Evolutionary conservation across 148 eudicot genomes (phyloP), one percentile per base, ranked within the genome.

Genomic region (Camellia granthamiana): DNA sequence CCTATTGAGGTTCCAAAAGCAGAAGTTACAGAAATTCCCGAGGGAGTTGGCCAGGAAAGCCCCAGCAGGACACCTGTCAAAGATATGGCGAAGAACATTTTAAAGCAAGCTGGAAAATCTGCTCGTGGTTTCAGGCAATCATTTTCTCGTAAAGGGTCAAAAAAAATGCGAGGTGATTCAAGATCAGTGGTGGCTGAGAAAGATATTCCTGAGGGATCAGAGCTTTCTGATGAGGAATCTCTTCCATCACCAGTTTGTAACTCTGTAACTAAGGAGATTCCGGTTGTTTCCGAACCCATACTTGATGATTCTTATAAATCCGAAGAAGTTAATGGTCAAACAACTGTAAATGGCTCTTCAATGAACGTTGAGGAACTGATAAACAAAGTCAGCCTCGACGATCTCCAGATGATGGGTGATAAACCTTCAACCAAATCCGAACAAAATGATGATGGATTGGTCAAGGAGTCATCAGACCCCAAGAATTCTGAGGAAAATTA

Each of bases 101-200:
- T 92, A 7, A 92, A 86, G 79, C 87, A 86, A 41, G 94, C 90
- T 42, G 93, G 85, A 49, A 85, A 87, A 83, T 89, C 93, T 78
- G 93, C 93, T 0, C 87, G 87, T 2, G 80, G 69, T 43, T 16
- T 93, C 21, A 94, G 86, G 78, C 63, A 59, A 13, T 81, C 80
- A 6, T 80, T 90, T 46, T 86, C 94, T 7, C 74, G 81, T 83
- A 90, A 91, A 81, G 86, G 84, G 13, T 87, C 89, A 4, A 83
- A 78, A 69, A 86, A 83, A 69, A 54, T 51, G 16, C 58, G 21
- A 30, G 84, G 65, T 2, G 80, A 76, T 44, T 16, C 73, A 18
- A 84, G 63, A 66, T 69, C 21, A 14, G 49, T 18, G 44, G 72
- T n/a, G 2, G 23, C 66, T 51, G 79, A 79, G 58, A 78, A 66